Conservation (phyloP, 352 stramenopile genomes). For the Phytophthora rubi region DNA sequence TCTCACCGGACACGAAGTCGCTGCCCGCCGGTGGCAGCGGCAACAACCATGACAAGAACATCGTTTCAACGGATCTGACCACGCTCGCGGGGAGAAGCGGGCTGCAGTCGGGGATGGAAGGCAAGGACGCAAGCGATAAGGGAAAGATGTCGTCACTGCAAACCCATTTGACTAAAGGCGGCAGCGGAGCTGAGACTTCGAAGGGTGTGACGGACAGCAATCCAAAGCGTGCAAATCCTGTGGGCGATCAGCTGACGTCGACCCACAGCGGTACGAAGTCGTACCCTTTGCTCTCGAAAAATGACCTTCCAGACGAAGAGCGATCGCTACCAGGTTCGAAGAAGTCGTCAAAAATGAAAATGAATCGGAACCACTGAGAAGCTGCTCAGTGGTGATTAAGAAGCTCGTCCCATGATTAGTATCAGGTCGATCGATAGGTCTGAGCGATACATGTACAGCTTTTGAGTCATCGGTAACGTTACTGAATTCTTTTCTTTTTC, state of each 20-base stretch:
- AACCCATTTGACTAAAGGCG: neutral
- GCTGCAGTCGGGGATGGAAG: neutral
- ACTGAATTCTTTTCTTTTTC: no score
- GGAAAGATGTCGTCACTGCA: no score
- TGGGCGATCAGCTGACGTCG: neutral
- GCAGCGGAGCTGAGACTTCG: neutral
- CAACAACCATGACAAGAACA: neutral
- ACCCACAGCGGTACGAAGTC: neutral
- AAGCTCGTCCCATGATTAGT: no score
- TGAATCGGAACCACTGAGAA: no score
- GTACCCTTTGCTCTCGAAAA: neutral
- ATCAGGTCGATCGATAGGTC: no score
- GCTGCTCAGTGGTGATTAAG: no score
- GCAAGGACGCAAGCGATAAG: no score
- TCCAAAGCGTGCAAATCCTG: neutral
- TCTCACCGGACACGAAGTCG: neutral
- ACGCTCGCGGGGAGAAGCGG: neutral
- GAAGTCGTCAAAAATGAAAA: no score
- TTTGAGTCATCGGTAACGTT: no score
- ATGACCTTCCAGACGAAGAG: no score
- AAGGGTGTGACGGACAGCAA: conserved; percentile 1
- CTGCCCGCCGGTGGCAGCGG: conserved; percentile 2
- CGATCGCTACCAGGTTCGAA: no score
- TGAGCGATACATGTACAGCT: no score
- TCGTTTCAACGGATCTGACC: neutral